Conservation (phyloP, 352 stramenopile species). For the Plasmopara muralis region DNA sequence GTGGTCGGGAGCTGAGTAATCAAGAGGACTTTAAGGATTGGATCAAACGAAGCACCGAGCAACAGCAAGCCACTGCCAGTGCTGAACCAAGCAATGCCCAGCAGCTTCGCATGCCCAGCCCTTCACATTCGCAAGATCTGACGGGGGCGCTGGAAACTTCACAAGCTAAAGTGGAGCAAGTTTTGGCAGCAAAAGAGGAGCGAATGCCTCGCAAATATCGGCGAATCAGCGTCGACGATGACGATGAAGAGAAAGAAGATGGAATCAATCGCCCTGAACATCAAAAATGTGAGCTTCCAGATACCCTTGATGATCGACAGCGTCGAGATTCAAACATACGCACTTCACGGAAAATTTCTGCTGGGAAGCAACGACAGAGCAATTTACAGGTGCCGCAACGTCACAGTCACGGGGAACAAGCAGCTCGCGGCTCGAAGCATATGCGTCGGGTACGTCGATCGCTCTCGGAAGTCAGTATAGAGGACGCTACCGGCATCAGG, state of each 20-base stretch:
- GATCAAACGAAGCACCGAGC: conserved; percentile 61
- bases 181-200: conserved; percentile 22
- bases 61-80: conserved; percentile 27
- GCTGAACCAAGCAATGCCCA: conserved; percentile 20
- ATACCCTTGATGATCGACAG: conserved; percentile 30
- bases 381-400: conserved; percentile 25
- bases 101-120: conserved; percentile 43
- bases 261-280: conserved; percentile 23
- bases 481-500: conserved; percentile 15
- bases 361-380: conserved; percentile 28
- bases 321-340: conserved; percentile 31
- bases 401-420: conserved; percentile 30
- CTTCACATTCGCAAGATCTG: conserved; percentile 65
- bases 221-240: conserved; percentile 54
- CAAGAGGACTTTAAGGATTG: conserved; percentile 79
- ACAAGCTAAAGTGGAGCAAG: conserved; percentile 17
- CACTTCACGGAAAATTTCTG: conserved; percentile 29
- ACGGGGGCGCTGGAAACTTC: conserved; percentile 29
- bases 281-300: conserved; percentile 28
- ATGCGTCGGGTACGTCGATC: conserved; percentile 35
- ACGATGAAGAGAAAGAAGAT: conserved; percentile 65
- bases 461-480: conserved; percentile 44
- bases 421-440: conserved; percentile 28
- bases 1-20: conserved; percentile 58
- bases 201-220: conserved; percentile 46